These are phyloP conservation scores for Noccaea caerulescens DNA, from an alignment of 345 rosid species.

Conservation along the genomic window DNA sequence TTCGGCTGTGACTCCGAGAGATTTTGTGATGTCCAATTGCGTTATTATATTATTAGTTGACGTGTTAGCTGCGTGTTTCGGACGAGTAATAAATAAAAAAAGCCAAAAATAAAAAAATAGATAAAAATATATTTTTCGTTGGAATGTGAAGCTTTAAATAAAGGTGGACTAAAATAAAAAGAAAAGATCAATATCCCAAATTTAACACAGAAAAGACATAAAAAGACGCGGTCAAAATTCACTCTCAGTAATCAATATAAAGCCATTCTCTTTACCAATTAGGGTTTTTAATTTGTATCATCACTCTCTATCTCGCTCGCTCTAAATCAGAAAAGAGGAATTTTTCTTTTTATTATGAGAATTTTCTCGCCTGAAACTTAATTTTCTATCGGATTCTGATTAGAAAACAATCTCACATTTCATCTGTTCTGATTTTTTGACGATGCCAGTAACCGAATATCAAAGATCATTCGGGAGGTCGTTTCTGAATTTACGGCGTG, in stretches of 20 bases:
- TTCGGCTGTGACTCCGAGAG: not conserved
- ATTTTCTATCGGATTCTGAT: not conserved
- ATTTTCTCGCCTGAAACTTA: not conserved
- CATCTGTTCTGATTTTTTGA: not conserved
- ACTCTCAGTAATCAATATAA: slow-evolving; percentile 22
- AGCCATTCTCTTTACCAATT: slow-evolving; percentile 5
- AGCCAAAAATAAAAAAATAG: not conserved
- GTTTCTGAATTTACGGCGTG: slow-evolving; percentile 53
- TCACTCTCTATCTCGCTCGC: slow-evolving; percentile 9
- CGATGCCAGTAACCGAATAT: slow-evolving; percentile 64
- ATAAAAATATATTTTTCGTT: slow-evolving; percentile 30
- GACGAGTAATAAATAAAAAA: slow-evolving; percentile 14
- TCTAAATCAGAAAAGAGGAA: not conserved
- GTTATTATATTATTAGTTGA: not conserved
- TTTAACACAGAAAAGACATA: not conserved
- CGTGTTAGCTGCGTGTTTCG: slow-evolving; percentile 41
- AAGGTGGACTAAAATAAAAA: not conserved
- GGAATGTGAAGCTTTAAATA: slow-evolving; percentile 20
- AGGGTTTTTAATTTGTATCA: slow-evolving; percentile 1
- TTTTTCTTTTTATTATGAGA: slow-evolving; percentile 4
- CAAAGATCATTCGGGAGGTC: slow-evolving; percentile 59
- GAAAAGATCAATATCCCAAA: slow-evolving; percentile 11
- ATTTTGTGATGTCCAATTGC: not conserved
- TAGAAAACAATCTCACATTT: slow-evolving; percentile 8
- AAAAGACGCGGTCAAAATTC: slow-evolving; percentile 35